phyloP scores from a whole-genome alignment of 345 rosid species.

The Heritiera fomes region DNA sequence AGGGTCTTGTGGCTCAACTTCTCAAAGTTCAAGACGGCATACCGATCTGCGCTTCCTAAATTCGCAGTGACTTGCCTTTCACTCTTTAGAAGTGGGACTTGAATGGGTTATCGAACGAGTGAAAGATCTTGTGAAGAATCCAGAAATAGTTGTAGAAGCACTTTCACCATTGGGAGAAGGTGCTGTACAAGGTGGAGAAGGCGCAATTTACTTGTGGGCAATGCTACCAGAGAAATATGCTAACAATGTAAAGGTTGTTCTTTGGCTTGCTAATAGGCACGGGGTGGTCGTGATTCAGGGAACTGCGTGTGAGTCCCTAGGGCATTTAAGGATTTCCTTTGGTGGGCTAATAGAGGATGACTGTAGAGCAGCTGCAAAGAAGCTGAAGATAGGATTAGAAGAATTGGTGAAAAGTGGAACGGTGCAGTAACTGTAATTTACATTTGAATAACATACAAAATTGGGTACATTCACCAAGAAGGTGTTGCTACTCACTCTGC shows the following conservation, averaged over 20 bases:
- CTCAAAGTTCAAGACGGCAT: slow-evolving; percentile 92
- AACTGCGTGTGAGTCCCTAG: slow-evolving; percentile 64
- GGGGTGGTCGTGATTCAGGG: slow-evolving; percentile 89
- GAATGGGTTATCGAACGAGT: slow-evolving; percentile 77
- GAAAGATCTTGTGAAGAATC: slow-evolving; percentile 73
- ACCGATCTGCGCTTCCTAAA: slow-evolving; percentile 84
- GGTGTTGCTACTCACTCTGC: background rate
- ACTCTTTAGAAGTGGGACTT: slow-evolving; percentile 71
- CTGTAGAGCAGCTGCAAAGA: slow-evolving; percentile 65
- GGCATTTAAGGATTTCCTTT: slow-evolving; percentile 73
- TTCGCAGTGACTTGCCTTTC: slow-evolving; percentile 84
- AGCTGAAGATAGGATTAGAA: slow-evolving; percentile 70
- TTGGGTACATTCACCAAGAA: background rate
- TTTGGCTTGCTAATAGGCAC: slow-evolving; percentile 82
- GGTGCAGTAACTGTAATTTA: slow-evolving; percentile 17
- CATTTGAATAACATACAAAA: slow-evolving; percentile 7
- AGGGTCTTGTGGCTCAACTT: slow-evolving; percentile 67
- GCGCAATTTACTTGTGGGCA: slow-evolving; percentile 93
- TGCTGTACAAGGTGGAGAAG: slow-evolving; percentile 89
- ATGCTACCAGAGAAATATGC: slow-evolving; percentile 58
- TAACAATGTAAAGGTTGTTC: slow-evolving; percentile 64
- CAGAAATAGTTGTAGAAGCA: slow-evolving; percentile 70
- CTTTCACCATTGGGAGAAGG: slow-evolving; percentile 77
- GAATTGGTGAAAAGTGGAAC: slow-evolving; percentile 34
- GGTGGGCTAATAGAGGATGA: slow-evolving; percentile 74